Conservation (phyloP, 495 filamentous ascomycete genomes). For the Trichocladium uniseriatum region DNA sequence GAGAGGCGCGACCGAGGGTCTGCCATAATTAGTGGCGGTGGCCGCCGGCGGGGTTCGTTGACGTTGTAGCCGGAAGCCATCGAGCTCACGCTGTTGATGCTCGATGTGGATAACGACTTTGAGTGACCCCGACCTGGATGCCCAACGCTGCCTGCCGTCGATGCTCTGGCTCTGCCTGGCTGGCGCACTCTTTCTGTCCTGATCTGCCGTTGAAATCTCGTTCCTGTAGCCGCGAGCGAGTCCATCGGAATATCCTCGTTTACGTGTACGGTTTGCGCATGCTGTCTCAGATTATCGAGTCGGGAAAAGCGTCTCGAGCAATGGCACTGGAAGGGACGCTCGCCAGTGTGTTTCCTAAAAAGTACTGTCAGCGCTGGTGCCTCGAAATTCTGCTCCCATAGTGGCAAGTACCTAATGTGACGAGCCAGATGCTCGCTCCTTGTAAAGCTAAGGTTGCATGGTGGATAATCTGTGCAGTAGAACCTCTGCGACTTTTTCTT, state of each 20-base stretch:
- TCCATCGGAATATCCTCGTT: slow-evolving; percentile 94
- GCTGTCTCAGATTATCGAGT: slow-evolving; percentile 90
- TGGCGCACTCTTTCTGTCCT: slow-evolving; percentile 67
- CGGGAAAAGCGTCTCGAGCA: slow-evolving; percentile 93
- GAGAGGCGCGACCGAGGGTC: slow-evolving; percentile 54
- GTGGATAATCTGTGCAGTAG: slow-evolving; percentile 94
- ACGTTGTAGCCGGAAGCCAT: slow-evolving; percentile 60
- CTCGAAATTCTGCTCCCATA: too few species aligned
- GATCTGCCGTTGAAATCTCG: slow-evolving; percentile 88
- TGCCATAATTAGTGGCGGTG: slow-evolving; percentile 78
- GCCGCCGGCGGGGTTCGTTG: slow-evolving; percentile 57
- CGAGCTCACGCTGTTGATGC: slow-evolving; percentile 53
- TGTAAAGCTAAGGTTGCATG: slow-evolving; percentile 91
- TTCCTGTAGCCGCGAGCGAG: slow-evolving; percentile 88
- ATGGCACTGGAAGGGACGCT: slow-evolving; percentile 95
- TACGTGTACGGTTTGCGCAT: slow-evolving; percentile 95
- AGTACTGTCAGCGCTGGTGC: slow-evolving; percentile 19
- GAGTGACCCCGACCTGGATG: slow-evolving; percentile 67
- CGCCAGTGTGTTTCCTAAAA: slow-evolving; percentile 87
- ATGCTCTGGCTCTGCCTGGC: slow-evolving; percentile 60
- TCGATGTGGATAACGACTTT: slow-evolving; percentile 75
- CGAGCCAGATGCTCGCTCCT: slow-evolving; percentile 91
- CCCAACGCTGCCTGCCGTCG: slow-evolving; percentile 56
- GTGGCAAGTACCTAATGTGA: slow-evolving; percentile 63
- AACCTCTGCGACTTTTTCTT: slow-evolving; percentile 97